Evolutionary conservation across 371 early-diverging fungal species (phyloP), one percentile per base, ranked within the genome.

Genomic region (Nematocida sp.): DNA sequence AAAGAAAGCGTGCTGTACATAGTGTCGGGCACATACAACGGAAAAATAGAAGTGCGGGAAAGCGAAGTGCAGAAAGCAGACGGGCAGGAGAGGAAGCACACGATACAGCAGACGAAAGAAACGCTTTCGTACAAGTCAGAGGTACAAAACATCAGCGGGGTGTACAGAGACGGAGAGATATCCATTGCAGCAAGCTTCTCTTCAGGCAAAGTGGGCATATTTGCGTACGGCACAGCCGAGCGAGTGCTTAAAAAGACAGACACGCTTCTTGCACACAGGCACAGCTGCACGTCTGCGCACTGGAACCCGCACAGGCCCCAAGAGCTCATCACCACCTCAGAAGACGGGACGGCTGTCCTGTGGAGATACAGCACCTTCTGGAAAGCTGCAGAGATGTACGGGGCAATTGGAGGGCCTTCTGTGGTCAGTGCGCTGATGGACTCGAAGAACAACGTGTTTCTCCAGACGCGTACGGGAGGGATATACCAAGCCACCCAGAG

Each of bases 121-220:
- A 55, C 29, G 11, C 19, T 55, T 8, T 55, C 55, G 4, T 36
- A 55, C 37, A 55, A 55, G 55, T 21, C 23, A 31, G 31, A 55
- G 37, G 21, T 31, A 31, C 23, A 8, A 21, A 55, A 4, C 4
- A 21, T 55, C 4, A 5, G 4, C 7, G 55, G 13, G 31, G 31
- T 5, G 27, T 5, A 32, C 7, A 55, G 23, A 5, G 55, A 8
- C 4, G 8, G 5, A 34, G 17, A 4, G 7, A 53, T 52, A 17
- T 2, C 19, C 15, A 52, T 64, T 27, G 27, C 38, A 13, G 27
- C 27, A 38, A 34, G 52, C 13, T 52, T 64, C 19, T 23, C 64
- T 8, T 48, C 15, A 7, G 46, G 64, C 21, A 64, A 53, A 52
- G 38, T 64, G 1, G 56, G 25, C 29, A 34, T 64, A 11, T 64